Evolutionary conservation across 2,329 filamentous ascomycete genomes (phyloP).

Genomic region (Tolypocladium inflatum): DNA sequence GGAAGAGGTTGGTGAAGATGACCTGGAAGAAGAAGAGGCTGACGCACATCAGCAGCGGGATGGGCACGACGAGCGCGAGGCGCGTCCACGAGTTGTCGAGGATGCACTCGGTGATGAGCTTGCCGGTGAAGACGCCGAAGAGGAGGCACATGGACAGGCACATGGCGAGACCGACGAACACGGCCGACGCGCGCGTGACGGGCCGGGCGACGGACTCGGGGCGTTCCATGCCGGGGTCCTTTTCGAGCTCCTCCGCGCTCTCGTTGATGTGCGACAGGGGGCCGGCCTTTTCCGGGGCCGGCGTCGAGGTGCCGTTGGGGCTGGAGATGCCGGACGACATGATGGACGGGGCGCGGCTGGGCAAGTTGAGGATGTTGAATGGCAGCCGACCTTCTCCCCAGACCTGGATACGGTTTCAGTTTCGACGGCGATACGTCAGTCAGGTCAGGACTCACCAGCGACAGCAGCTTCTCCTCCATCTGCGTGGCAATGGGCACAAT

Average conservation of each 20-base stretch:
- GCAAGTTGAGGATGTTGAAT: constrained; percentile 8
- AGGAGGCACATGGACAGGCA: constrained; percentile 27
- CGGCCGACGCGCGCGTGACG: constrained; percentile 23
- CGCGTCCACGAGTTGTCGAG: constrained; percentile 27
- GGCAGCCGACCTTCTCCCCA: constrained; percentile 12
- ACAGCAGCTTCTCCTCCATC: constrained; percentile 22
- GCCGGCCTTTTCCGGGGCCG: constrained; percentile 8
- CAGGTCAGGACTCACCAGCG: constrained; percentile 7
- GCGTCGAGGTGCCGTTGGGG: constrained; percentile 8
- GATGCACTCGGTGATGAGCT: constrained; percentile 27
- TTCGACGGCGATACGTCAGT: background rate
- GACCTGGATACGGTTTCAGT: constrained; percentile 7
- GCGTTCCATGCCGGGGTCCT: constrained; percentile 12
- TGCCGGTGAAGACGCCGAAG: constrained; percentile 24
- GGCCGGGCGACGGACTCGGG: constrained; percentile 32
- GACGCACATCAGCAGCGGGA: constrained; percentile 25
- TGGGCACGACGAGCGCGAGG: constrained; percentile 22
- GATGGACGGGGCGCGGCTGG: constrained; percentile 7
- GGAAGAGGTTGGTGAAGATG: constrained; percentile 27
- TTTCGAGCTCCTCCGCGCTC: constrained; percentile 14
- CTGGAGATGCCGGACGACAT: constrained; percentile 9
- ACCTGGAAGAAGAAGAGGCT: constrained; percentile 34
- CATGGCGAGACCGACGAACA: constrained; percentile 28
- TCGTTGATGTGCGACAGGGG: constrained; percentile 8
- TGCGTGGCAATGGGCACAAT: constrained; percentile 27